Percentiles rank a stretch among this genome's conserved stretches.
phyloP scores from a whole-genome alignment of 2,329 filamentous ascomycete species.

The Arthrocladium fulminans region DNA sequence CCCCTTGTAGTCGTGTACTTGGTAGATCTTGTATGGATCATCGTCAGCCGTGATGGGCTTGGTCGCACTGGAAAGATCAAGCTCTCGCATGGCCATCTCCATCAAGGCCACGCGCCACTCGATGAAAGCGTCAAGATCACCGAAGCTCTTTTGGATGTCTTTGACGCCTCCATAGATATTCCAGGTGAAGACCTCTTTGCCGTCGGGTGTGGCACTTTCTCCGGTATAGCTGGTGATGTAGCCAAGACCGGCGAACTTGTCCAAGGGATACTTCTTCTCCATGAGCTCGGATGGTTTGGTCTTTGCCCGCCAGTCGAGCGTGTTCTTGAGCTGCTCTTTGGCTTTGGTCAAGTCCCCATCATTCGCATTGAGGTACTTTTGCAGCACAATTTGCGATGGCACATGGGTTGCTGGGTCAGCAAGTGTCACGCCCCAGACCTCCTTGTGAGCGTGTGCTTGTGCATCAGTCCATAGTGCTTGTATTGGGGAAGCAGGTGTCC shows the following conservation, averaged over 20 bases:
- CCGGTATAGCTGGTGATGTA: constrained; percentile 62
- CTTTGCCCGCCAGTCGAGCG: constrained; percentile 73
- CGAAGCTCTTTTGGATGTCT: constrained; percentile 71
- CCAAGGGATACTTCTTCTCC: constrained; percentile 52
- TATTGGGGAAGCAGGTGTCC: constrained; percentile 12
- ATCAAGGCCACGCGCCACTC: constrained; percentile 84
- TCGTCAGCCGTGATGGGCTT: constrained; percentile 60
- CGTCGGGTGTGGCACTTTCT: constrained; percentile 30
- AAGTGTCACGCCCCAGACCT: constrained; percentile 82
- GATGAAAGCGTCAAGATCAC: constrained; percentile 69
- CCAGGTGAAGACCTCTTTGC: constrained; percentile 66
- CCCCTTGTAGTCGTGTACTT: constrained; percentile 87
- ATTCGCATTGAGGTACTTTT: constrained; percentile 92
- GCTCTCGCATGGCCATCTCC: constrained; percentile 71
- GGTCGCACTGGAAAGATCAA: constrained; percentile 61
- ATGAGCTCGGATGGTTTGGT: constrained; percentile 62
- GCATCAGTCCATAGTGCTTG: constrained; percentile 19
- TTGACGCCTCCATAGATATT: constrained; percentile 89
- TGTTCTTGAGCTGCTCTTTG: constrained; percentile 66
- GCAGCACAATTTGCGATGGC: constrained; percentile 72
- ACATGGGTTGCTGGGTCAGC: constrained; percentile 42
- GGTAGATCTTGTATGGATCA: constrained; percentile 83
- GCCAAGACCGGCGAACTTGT: constrained; percentile 69
- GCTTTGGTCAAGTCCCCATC: constrained; percentile 64
- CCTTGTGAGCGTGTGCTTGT: constrained; percentile 47